A percentile compares a stretch with the other conserved stretches of the same genome.
These are phyloP conservation scores for Cryphonectria radicalis DNA, from an alignment of 2,329 filamentous ascomycete genomes.

Conservation along the genomic window DNA sequence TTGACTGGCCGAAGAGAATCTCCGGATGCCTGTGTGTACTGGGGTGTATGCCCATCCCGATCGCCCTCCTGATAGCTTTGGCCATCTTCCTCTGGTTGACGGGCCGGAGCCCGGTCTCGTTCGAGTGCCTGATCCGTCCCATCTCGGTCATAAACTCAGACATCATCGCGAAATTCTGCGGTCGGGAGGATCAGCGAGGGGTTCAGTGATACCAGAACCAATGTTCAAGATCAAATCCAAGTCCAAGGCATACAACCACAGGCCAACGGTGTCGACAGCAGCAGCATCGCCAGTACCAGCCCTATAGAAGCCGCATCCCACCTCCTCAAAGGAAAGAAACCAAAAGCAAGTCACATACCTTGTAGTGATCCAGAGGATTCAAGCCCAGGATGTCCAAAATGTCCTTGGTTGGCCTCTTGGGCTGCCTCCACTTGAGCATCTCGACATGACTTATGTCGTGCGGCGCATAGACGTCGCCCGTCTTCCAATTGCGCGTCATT, in stretches of 20 bases:
- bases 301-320: background rate
- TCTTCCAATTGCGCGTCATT: constrained; percentile 71
- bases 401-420: constrained; percentile 62
- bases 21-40: constrained; percentile 90
- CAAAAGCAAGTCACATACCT: constrained; percentile 57
- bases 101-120: constrained; percentile 76
- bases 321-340: background rate
- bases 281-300: background rate
- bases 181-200: constrained; percentile 19
- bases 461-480: constrained; percentile 87
- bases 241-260: background rate
- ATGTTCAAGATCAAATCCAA: background rate
- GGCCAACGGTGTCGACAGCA: background rate
- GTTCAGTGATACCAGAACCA: background rate
- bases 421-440: constrained; percentile 78
- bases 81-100: constrained; percentile 93
- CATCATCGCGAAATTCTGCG: constrained; percentile 88
- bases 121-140: constrained; percentile 81
- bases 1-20: constrained; percentile 59
- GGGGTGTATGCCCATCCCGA: constrained; percentile 90
- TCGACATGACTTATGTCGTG: constrained; percentile 81
- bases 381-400: constrained; percentile 79
- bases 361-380: constrained; percentile 84
- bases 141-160: constrained; percentile 84
- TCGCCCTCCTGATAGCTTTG: constrained; percentile 85